Conservation (phyloP, 192 early-diverging fungal genomes). For the Coemansia sp. region DNA sequence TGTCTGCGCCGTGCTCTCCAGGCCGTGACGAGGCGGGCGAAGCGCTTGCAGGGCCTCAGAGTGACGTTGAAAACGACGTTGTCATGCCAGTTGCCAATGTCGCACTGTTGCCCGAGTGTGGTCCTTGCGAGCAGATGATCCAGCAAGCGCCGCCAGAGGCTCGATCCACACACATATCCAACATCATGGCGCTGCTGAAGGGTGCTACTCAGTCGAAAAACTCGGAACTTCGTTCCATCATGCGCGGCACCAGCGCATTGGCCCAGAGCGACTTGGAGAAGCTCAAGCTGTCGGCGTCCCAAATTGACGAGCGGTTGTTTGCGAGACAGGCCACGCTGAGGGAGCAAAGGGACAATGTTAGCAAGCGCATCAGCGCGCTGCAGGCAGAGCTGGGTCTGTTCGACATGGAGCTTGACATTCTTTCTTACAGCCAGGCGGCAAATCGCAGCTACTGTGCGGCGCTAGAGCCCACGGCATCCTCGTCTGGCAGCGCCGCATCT, state of each 20-base stretch:
- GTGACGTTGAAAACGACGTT: background rate
- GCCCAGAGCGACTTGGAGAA: background rate
- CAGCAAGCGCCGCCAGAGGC: background rate
- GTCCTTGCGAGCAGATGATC: slow-evolving; percentile 1
- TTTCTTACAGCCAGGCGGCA: slow-evolving; percentile 1
- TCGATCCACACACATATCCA: background rate
- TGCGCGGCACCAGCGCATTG: background rate
- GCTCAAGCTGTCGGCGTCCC: background rate
- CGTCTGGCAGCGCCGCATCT: background rate
- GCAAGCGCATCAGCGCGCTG: slow-evolving; percentile 9
- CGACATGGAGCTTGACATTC: slow-evolving; percentile 12
- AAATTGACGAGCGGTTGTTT: background rate
- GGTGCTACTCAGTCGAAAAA: slow-evolving; percentile 3
- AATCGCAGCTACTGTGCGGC: background rate
- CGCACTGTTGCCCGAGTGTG: background rate
- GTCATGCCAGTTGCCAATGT: background rate
- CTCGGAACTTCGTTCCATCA: background rate
- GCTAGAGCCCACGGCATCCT: background rate
- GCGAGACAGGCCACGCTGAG: background rate
- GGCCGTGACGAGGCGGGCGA: background rate
- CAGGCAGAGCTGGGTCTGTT: slow-evolving; percentile 17
- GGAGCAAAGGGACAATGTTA: background rate
- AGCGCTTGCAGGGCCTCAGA: background rate
- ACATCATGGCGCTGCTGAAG: slow-evolving; percentile 3
- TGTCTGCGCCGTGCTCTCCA: background rate